phyloP scores from a whole-genome alignment of 768 basidiomycete genomes.

The Termitomyces sp. region DNA sequence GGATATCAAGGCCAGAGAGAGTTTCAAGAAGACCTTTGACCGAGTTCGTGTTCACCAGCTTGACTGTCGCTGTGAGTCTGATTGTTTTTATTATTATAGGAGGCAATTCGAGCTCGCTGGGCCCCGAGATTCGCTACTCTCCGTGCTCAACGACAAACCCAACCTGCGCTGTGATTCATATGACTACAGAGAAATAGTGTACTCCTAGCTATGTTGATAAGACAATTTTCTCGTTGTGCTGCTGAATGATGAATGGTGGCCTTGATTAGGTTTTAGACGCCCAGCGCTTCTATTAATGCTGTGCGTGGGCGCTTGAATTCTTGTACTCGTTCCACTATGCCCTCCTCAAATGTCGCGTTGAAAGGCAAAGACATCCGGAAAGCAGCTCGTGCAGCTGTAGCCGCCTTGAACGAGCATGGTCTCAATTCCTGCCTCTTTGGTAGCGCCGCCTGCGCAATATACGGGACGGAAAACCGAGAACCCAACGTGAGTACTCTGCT shows the following conservation, averaged over 20 bases:
- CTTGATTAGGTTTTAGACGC: background rate
- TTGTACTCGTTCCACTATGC: background rate
- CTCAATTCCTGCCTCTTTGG: slow-evolving; percentile 38
- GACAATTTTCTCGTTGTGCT: too few species aligned
- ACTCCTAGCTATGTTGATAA: background rate
- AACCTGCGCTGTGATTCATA: slow-evolving; percentile 2
- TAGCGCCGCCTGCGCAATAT: slow-evolving; percentile 37
- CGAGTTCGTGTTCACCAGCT: slow-evolving; percentile 36
- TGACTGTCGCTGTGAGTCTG: background rate
- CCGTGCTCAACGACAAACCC: slow-evolving; percentile 9
- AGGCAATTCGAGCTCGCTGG: background rate
- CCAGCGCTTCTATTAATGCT: background rate
- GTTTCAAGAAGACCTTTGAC: slow-evolving; percentile 54
- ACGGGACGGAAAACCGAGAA: slow-evolving; percentile 32
- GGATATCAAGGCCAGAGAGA: slow-evolving; percentile 49
- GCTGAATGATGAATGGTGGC: background rate
- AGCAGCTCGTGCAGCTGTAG: slow-evolving; percentile 26
- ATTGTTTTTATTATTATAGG: background rate
- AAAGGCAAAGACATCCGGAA: slow-evolving; percentile 23
- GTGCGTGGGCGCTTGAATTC: background rate
- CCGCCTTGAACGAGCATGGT: slow-evolving; percentile 21
- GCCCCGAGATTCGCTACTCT: background rate
- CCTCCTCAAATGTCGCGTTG: background rate
- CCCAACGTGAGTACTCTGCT: slow-evolving; percentile 32
- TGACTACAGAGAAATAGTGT: background rate